phyloP scores from a whole-genome alignment of 805 yeast species.

The Wickerhamomyces queroliae region DNA sequence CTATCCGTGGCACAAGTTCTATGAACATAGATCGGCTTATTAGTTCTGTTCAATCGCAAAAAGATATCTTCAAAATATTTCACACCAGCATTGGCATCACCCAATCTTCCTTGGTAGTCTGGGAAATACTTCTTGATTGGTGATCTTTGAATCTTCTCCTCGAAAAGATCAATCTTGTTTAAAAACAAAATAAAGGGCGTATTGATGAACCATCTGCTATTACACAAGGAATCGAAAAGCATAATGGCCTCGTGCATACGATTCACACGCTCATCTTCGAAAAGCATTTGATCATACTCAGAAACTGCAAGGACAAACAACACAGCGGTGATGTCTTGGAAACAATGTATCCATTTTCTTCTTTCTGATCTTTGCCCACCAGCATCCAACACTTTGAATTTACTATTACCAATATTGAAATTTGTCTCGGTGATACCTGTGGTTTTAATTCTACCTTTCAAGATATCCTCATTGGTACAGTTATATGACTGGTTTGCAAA shows the following conservation, averaged over 20 bases:
- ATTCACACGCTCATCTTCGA: conserved; percentile 85
- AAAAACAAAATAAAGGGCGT: conserved; percentile 88
- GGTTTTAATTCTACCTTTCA: conserved; percentile 89
- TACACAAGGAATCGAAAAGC: conserved; percentile 77
- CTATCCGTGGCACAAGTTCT: conserved; percentile 96
- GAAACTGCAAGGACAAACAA: conserved; percentile 84
- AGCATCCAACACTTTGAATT: conserved; percentile 82
- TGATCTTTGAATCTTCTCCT: conserved; percentile 56
- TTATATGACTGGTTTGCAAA: conserved; percentile 60
- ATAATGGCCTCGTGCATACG: conserved; percentile 87
- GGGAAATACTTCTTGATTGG: conserved; percentile 76
- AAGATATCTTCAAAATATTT: conserved; percentile 68
- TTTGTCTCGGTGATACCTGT: conserved; percentile 90
- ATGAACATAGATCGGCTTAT: conserved; percentile 81
- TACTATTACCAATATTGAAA: conserved; percentile 61
- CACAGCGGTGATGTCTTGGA: conserved; percentile 84
- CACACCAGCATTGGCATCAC: conserved; percentile 60
- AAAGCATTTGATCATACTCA: conserved; percentile 88
- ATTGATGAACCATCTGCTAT: conserved; percentile 76
- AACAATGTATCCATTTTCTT: conserved; percentile 92
- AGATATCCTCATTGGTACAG: conserved; percentile 77
- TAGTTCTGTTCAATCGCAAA: conserved; percentile 52
- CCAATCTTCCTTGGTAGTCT: conserved; percentile 61
- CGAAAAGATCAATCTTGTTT: conserved; percentile 82
- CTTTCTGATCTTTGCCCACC: conserved; percentile 95